Conservation (phyloP, 208 protist genomes). For the Acanthamoeba lenticulata region DNA sequence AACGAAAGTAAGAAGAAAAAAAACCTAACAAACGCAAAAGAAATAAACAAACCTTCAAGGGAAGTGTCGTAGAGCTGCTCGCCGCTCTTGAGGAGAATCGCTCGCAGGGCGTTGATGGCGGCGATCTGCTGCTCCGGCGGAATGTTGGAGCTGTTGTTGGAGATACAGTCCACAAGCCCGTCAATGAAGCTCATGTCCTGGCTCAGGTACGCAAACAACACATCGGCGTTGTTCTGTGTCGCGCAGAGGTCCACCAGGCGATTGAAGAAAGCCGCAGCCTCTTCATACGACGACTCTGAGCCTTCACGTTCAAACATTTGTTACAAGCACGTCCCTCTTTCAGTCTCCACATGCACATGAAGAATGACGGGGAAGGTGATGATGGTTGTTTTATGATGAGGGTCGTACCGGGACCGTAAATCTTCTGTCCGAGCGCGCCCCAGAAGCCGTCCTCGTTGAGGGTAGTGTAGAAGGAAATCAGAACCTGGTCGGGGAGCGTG, state of each 20-base stretch:
- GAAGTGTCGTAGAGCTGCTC: constrained; percentile 48
- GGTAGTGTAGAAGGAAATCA: constrained; percentile 58
- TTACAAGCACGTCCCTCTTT: background rate
- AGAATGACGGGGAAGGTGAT: background rate
- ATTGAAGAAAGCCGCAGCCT: constrained; percentile 39
- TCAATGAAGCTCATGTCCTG: constrained; percentile 32
- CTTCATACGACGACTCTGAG: constrained; percentile 40
- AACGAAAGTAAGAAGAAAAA: background rate
- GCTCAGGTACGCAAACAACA: constrained; percentile 37
- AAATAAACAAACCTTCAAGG: background rate
- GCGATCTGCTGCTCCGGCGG: constrained; percentile 32
- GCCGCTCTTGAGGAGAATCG: constrained; percentile 11
- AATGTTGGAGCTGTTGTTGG: background rate
- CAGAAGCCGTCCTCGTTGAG: constrained; percentile 67
- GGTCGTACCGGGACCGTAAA: constrained; percentile 62
- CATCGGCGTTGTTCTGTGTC: constrained; percentile 23
- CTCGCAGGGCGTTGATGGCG: constrained; percentile 16
- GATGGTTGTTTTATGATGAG: background rate
- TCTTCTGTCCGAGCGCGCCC: constrained; percentile 46
- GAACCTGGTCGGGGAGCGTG: constrained; percentile 58
- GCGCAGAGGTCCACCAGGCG: constrained; percentile 48
- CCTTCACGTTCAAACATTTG: background rate
- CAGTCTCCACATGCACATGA: background rate
- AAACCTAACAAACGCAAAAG: background rate
- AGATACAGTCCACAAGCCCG: constrained; percentile 29